These are phyloP conservation scores for Alternaria sp. DNA, from an alignment of 2,329 filamentous ascomycete genomes.

Conservation along the genomic window DNA sequence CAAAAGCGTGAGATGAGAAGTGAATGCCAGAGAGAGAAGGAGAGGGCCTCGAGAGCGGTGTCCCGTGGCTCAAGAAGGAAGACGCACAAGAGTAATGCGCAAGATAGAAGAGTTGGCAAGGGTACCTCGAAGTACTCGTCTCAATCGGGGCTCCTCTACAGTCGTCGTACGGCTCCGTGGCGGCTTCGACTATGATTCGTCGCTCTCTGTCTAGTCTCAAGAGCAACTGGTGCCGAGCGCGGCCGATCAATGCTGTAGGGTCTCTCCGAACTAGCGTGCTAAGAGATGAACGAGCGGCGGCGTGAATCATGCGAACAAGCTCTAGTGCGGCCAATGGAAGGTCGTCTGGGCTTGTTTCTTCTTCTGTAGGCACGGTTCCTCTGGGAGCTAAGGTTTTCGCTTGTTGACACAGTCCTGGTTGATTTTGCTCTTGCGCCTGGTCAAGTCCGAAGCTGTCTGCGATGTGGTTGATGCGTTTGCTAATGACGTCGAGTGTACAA, in stretches of 20 bases:
- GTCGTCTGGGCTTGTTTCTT: constrained; percentile 14
- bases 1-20: constrained; percentile 13
- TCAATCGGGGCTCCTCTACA: constrained; percentile 39
- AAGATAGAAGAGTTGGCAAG: constrained; percentile 26
- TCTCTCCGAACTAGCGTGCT: constrained; percentile 38
- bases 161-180: constrained; percentile 35
- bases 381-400: constrained; percentile 11
- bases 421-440: constrained; percentile 8
- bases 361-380: constrained; percentile 13
- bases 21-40: constrained; percentile 14
- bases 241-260: constrained; percentile 33
- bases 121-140: constrained; percentile 19
- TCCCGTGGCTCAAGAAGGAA: constrained; percentile 21
- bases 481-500: constrained; percentile 25
- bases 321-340: constrained; percentile 32
- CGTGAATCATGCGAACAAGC: constrained; percentile 30
- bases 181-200: constrained; percentile 27
- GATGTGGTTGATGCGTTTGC: constrained; percentile 11
- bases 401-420: constrained; percentile 5
- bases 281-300: constrained; percentile 35
- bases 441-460: constrained; percentile 4
- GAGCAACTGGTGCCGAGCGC: constrained; percentile 43
- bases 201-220: constrained; percentile 33
- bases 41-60: constrained; percentile 18
- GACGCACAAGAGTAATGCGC: constrained; percentile 18